Base-by-base conservation (phyloP, 164 flowering plant species). In the Vitis rotundifolia region DNA sequence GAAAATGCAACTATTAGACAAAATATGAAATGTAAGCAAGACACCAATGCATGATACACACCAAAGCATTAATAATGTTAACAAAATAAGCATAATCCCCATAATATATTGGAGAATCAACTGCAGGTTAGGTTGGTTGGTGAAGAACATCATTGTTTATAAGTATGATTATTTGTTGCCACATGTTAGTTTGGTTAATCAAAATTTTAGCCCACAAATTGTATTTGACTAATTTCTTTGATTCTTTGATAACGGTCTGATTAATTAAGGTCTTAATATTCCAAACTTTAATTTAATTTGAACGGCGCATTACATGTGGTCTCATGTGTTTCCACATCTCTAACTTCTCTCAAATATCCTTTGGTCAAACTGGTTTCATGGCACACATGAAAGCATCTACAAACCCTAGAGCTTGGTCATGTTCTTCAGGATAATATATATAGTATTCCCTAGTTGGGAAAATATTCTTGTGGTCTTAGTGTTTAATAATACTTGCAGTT, bases 241-340 rank as follows among this genome's bases (percentile, higher is more conserved):
- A 66, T 66, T 54, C 54, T 7, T 15, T 37, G 12, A 66, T 60
- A 60, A 57, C 56, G 56, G 71, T 74, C 69, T 72, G 22, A 49
- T 37, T 50, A 12, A 49, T 37, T 50, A 12, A n/a, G 26, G 70
- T 57, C 63, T 58, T 49, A 63, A 68, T 72, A 26, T 67, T 49
- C 58, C 26, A 16, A 37, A 37, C 44, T 37, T 37, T 59, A 15
- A 11, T 61, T 5, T 52, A 49, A 66, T 66, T 64, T 59, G 56
- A 70, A 66, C 49, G 8, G 68, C 49, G 44, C 22, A n/a, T 76
- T 79, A 71, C 85, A 84, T 84, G 87, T 84, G 87, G 77, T 78
- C 76, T 84, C 87, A 79, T 84, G 84, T 81, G 87, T 79, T 67
- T 69, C 69, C 70, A 58, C 58, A 51, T 12, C 61, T 73, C 48